Evolutionary conservation across 371 early-diverging fungal species (phyloP), one percentile per base, ranked within the genome.

Genomic region (Choanephora cucurbitarum): DNA sequence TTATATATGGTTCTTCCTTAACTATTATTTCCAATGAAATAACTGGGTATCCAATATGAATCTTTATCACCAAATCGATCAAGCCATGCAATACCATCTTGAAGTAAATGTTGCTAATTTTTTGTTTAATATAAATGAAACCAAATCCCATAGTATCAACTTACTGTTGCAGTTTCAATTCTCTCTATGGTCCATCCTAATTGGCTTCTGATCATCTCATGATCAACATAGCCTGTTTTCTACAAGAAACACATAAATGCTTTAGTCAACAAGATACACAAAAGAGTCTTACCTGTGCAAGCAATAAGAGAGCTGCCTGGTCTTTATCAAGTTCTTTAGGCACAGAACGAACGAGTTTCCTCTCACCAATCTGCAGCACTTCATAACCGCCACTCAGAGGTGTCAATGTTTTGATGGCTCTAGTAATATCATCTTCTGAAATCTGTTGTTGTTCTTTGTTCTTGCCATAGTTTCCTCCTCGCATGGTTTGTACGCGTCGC

Each of bases 311-410:
- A 0, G 74, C 70, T 0, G 90, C 70, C 46, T 89, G 86, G 66
- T 97, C 98, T 5, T 77, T 73, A 63, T 93, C 92, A 43, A 97
- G 70, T 64, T 97, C 98, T 17, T 90, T 79, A 0, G 97, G 96
- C 3, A 96, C 89, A 7, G 93, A 93, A 61, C 90, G 87, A 5
- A 97, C 88, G 82, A 97, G 82, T 52, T 82, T 88, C 39, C 84
- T 79, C 8, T 70, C 60, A 13, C 96, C 96, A 61, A 96, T 82
- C 39, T 66, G 70, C 10, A 96, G 52, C 5, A 97, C 81, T 41
- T 83, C 83, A 75, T 91, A 96, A 2, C 95, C 95, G 62, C 85
- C 87, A 39, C 91, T 94, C 14, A 97, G 70, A 5, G 95, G 92
- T 21, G 84, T 81, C 3, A 97, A 67, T 17, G 90, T 89, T 44